phyloP scores from a whole-genome alignment of 2,329 filamentous ascomycete species.

The Phoma sp. region DNA sequence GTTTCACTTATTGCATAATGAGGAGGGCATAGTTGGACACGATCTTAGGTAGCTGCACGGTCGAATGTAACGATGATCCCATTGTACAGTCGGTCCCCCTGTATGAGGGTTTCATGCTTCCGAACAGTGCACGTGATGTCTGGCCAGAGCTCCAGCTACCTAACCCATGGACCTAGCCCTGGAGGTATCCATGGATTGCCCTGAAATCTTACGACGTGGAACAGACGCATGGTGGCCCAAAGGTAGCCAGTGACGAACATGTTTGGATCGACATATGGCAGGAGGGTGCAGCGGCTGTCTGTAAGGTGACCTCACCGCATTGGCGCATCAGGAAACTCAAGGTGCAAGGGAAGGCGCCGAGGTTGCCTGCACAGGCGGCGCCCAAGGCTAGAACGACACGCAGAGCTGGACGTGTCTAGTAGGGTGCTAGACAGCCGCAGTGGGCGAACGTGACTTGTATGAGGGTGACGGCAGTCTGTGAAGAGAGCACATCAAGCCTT shows the following conservation, averaged over 20 bases:
- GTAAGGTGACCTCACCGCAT: slow-evolving; percentile 8
- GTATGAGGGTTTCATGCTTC: background rate
- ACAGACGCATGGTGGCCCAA: too few species aligned
- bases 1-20: slow-evolving; percentile 41
- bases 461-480: background rate
- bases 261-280: background rate
- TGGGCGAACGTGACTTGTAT: background rate
- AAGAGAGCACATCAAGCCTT: background rate
- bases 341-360: slow-evolving; percentile 17
- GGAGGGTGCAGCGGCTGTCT: background rate
- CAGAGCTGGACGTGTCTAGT: slow-evolving; percentile 1
- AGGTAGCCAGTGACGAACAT: background rate
- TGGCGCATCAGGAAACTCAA: slow-evolving; percentile 19
- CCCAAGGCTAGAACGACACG: slow-evolving; percentile 19
- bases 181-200: background rate
- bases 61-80: slow-evolving; percentile 16
- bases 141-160: too few species aligned
- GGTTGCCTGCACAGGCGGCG: slow-evolving; percentile 15
- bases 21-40: slow-evolving; percentile 21
- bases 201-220: background rate
- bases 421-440: background rate
- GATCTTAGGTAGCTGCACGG: slow-evolving; percentile 16
- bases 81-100: background rate
- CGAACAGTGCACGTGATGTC: background rate
- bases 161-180: too few species aligned